Percentiles rank a stretch among this genome's conserved stretches.
phyloP scores from a whole-genome alignment of 2,329 filamentous ascomycete species.

The Aureobasidium namibiae region DNA sequence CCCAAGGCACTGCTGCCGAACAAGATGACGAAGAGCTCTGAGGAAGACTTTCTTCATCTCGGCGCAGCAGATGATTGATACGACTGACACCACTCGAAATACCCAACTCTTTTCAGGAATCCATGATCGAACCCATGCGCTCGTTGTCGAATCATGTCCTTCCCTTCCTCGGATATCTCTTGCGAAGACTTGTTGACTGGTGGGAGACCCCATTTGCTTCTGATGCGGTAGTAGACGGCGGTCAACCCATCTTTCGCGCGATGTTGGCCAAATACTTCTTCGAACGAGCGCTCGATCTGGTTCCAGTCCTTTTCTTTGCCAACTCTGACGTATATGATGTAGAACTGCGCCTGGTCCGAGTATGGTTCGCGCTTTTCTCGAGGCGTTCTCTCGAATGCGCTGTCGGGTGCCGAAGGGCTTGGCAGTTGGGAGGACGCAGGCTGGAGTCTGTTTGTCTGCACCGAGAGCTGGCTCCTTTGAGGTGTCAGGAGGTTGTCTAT shows the following conservation, averaged over 20 bases:
- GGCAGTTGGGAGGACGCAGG: neutral
- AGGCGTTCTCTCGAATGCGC: constrained; percentile 8
- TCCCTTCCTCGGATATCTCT: constrained; percentile 20
- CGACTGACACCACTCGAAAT: constrained; percentile 16
- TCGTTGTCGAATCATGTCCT: constrained; percentile 20
- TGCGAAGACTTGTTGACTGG: constrained; percentile 25
- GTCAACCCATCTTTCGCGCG: constrained; percentile 26
- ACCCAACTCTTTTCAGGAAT: constrained; percentile 24
- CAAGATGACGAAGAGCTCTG: constrained; percentile 12
- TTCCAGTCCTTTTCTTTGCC: constrained; percentile 16
- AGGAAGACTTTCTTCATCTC: neutral
- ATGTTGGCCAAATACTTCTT: constrained; percentile 12
- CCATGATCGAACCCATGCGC: constrained; percentile 22
- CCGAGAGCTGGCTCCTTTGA: constrained; percentile 1
- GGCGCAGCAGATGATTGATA: neutral
- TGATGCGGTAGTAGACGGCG: constrained; percentile 27
- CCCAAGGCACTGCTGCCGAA: neutral
- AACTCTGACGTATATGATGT: constrained; percentile 22
- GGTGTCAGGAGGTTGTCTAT: constrained; percentile 9
- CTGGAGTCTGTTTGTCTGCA: neutral
- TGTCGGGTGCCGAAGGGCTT: neutral
- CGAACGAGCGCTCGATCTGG: constrained; percentile 17
- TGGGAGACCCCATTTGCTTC: constrained; percentile 25
- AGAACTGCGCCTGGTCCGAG: constrained; percentile 29
- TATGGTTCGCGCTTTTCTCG: constrained; percentile 18